A percentile compares a stretch with the other conserved stretches of the same genome.
Conservation (phyloP, 345 rosid species). For the Arabidopsis suecica region DNA sequence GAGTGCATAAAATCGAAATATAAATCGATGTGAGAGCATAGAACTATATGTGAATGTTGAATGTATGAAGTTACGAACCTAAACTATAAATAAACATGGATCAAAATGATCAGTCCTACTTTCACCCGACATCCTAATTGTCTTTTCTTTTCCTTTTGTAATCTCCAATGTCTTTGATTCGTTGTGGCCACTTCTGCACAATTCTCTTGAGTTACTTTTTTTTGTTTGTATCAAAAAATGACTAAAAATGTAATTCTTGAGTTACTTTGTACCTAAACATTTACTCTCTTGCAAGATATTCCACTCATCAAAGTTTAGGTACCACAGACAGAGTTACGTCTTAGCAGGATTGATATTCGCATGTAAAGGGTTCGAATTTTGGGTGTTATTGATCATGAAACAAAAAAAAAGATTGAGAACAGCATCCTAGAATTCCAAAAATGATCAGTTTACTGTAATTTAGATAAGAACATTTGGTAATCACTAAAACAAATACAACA, state of each 20-base stretch:
- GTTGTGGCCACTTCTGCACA: conserved; percentile 6
- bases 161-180: background rate
- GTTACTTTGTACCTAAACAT: too few species aligned
- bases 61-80: background rate
- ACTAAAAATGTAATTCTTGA: too few species aligned
- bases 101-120: conserved; percentile 12
- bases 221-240: background rate
- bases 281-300: too few species aligned
- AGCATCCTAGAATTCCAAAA: background rate
- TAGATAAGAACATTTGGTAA: background rate
- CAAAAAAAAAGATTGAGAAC: background rate
- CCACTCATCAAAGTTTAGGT: background rate
- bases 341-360: background rate
- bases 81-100: background rate
- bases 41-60: background rate
- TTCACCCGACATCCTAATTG: conserved; percentile 15
- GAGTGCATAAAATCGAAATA: background rate
- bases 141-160: background rate
- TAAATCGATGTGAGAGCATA: background rate
- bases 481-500: background rate
- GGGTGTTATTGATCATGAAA: background rate
- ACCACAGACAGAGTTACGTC: background rate
- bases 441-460: background rate
- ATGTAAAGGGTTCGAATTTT: background rate
- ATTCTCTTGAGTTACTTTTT: background rate